Conservation (phyloP, 2,329 filamentous ascomycete species). For the Aspergillus sp. region DNA sequence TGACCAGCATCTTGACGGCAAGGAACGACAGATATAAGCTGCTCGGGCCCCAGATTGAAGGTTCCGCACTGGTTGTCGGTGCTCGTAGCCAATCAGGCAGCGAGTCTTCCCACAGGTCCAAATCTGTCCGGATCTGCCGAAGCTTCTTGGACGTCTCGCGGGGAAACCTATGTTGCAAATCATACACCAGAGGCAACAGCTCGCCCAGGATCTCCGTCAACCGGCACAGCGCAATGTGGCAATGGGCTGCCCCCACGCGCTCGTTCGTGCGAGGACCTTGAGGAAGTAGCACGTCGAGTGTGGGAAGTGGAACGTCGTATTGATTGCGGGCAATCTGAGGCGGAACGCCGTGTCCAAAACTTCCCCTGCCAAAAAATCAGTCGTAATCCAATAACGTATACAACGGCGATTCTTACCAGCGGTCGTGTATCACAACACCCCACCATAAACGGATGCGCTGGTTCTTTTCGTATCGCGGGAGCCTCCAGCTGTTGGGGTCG, state of each 20-base stretch:
- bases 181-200: constrained; percentile 38
- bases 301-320: constrained; percentile 48
- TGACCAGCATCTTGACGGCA: constrained; percentile 39
- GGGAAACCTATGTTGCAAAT: constrained; percentile 33
- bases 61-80: constrained; percentile 22
- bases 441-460: constrained; percentile 47
- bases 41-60: constrained; percentile 32
- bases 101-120: constrained; percentile 38
- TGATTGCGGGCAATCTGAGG: constrained; percentile 45
- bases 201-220: constrained; percentile 41
- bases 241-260: constrained; percentile 38
- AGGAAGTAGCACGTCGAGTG: constrained; percentile 32
- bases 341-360: constrained; percentile 47
- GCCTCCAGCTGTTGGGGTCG: constrained; percentile 45
- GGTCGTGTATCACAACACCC: constrained; percentile 49
- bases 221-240: constrained; percentile 45
- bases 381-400: neutral
- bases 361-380: constrained; percentile 34
- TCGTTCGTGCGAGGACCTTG: constrained; percentile 30
- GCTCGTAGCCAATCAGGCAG: constrained; percentile 35
- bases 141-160: constrained; percentile 38
- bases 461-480: constrained; percentile 42
- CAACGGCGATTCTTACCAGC: constrained; percentile 31
- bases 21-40: constrained; percentile 38
- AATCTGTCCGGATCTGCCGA: constrained; percentile 36